Conservation (phyloP, 2,329 filamentous ascomycete genomes). For the Apiospora phragmitis region DNA sequence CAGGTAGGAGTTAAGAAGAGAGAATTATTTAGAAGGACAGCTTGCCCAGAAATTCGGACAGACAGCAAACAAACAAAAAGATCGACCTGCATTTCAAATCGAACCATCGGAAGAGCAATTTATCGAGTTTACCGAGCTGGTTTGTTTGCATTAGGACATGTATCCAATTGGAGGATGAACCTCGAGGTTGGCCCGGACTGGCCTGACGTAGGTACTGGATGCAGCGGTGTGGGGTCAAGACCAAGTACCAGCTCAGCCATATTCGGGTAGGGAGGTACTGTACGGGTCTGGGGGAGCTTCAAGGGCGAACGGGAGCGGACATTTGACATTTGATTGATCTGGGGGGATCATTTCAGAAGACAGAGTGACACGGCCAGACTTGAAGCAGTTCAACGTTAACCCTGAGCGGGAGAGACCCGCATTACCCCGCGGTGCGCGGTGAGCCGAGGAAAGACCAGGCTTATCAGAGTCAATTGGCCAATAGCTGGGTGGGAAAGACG, state of each 20-base stretch:
- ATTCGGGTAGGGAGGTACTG: not conserved
- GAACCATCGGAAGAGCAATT: not conserved
- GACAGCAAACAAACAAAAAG: not conserved
- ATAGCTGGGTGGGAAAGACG: not conserved
- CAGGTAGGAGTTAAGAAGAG: not conserved
- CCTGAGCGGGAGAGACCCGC: not conserved
- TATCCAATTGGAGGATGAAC: not conserved
- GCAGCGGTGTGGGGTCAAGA: not conserved
- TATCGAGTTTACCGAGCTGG: conserved; percentile 1
- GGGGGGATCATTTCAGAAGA: not conserved
- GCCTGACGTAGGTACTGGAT: not conserved
- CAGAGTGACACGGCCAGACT: not conserved
- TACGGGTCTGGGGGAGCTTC: not conserved
- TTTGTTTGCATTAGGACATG: too few species aligned
- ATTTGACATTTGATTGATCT: not conserved
- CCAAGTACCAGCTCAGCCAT: not conserved
- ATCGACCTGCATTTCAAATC: not conserved
- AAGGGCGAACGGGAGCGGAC: not conserved
- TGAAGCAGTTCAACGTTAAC: not conserved
- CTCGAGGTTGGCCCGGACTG: not conserved
- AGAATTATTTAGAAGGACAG: not conserved
- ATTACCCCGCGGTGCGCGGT: conserved; percentile 3
- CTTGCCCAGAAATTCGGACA: not conserved
- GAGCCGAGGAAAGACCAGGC: not conserved
- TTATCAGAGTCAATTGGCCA: not conserved